Conservation (phyloP, 805 yeast species). For the Saturnispora ahearnii region DNA sequence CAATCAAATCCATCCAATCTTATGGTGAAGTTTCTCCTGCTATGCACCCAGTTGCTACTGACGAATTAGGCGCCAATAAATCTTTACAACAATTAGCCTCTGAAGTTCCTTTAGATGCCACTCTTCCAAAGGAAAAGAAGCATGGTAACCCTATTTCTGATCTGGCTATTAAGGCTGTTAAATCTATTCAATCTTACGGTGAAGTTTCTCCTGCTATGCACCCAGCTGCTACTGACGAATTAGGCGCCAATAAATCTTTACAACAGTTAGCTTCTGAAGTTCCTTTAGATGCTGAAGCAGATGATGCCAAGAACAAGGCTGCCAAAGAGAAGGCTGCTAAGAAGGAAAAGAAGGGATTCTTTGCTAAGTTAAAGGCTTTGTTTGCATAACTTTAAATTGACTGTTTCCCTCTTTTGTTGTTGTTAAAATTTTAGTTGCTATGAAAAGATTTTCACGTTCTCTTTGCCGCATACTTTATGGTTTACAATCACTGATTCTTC, state of each 20-base stretch:
- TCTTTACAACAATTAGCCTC: not conserved
- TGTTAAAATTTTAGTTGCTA: no score
- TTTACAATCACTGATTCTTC: no score
- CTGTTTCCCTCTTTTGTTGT: no score
- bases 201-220: conserved; percentile 5
- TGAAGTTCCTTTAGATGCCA: not conserved
- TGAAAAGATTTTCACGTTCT: no score
- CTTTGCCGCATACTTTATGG: no score
- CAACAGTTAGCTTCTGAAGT: conserved; percentile 7
- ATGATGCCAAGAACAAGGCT: not conserved
- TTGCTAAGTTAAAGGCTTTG: conserved; percentile 7
- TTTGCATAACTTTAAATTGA: not conserved
- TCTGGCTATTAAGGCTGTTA: not conserved
- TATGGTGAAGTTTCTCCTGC: not conserved
- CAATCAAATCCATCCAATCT: not conserved
- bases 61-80: not conserved
- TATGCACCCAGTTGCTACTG: not conserved
- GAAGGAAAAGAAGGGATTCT: conserved; percentile 8
- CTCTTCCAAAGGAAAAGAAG: not conserved
- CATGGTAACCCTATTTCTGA: no score
- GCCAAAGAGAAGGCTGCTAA: not conserved
- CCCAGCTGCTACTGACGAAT: conserved; percentile 7
- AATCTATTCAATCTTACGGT: not conserved
- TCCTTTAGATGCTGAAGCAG: conserved; percentile 1
- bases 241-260: conserved; percentile 7